Conservation (phyloP, 371 early-diverging fungal genomes). For the Apophysomyces trapeziformis region DNA sequence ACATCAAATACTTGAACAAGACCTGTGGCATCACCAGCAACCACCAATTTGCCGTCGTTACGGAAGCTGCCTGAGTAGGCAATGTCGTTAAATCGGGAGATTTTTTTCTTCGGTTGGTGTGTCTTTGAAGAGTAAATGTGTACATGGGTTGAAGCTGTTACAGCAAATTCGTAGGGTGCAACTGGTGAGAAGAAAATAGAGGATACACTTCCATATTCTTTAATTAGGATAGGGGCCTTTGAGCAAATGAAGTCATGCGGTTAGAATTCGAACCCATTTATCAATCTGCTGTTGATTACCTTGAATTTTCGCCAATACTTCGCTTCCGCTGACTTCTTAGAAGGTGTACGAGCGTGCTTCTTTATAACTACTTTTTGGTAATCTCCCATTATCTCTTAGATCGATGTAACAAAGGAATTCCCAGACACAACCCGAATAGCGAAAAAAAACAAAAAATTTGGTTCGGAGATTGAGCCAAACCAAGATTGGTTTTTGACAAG, state of each 20-base stretch:
- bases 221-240: conserved; percentile 82
- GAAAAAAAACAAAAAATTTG: background rate
- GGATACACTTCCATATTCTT: conserved; percentile 86
- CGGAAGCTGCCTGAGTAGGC: conserved; percentile 84
- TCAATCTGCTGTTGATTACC: conserved; percentile 37
- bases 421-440: background rate
- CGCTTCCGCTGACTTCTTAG: conserved; percentile 67
- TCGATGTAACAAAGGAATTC: background rate
- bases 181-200: conserved; percentile 84
- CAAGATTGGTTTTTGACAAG: too few relatives aligned
- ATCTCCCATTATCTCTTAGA: conserved; percentile 46
- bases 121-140: conserved; percentile 89
- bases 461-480: too few relatives aligned
- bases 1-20: conserved; percentile 84
- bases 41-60: conserved; percentile 87
- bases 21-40: conserved; percentile 93
- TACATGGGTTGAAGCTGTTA: conserved; percentile 87
- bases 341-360: conserved; percentile 57
- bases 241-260: background rate
- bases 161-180: conserved; percentile 89
- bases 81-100: conserved; percentile 89
- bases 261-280: background rate
- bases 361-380: conserved; percentile 65
- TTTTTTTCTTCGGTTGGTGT: conserved; percentile 79
- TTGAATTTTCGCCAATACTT: conserved; percentile 86